Evolutionary conservation across 805 yeast genomes (phyloP), one percentile per base, ranked within the genome.

Genomic region (Wickerhamiella sergipiensis): DNA sequence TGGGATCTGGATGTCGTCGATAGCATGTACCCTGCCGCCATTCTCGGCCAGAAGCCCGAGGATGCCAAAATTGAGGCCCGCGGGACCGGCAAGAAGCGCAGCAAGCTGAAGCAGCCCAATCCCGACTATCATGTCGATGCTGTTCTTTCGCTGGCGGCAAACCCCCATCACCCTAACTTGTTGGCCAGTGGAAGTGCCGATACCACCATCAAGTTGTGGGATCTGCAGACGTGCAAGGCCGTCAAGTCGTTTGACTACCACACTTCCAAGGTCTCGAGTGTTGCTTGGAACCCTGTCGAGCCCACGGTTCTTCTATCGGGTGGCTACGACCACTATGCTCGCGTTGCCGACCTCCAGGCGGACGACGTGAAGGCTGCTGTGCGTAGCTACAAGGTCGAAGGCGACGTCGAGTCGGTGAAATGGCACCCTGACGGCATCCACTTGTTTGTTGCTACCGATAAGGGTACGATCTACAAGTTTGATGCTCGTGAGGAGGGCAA

Each of bases 141-240:
- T 1, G 87, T 92, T 26, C 77, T 92, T 53, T 84, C 96, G 1
- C 72, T 92, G 53, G 70, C 95, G 10, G 90, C 87, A 66, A 92
- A 90, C 67, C 79, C 74, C 60, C 74, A 71, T 44, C 94, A 85
- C 68, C 78, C 95, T 67, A 80, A 85, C 54, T 81, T 92, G 18
- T 76, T 92, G 53, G 95, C 95, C 15, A 87, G 97, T 9, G 85
- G 96, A 2, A 88, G 97, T 8, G 97, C 97, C 1, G 98, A 92
- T 64, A 77, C 81, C 55, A 92, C 98, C 0, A 85, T 92, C 46
- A 92, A 92, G 68, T 73, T 92, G 58, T 92, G 98, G 98, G 98
- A 92, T 67, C 74, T 92, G 64, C 76, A 78, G 56, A 71, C 75
- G 18, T 84, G 84, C 46, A 70, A 69, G 46, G 94, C 90, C 24